Evolutionary conservation across 163 green algal genomes (phyloP).

Genomic region (Chlamydomonas reinhardtii): DNA sequence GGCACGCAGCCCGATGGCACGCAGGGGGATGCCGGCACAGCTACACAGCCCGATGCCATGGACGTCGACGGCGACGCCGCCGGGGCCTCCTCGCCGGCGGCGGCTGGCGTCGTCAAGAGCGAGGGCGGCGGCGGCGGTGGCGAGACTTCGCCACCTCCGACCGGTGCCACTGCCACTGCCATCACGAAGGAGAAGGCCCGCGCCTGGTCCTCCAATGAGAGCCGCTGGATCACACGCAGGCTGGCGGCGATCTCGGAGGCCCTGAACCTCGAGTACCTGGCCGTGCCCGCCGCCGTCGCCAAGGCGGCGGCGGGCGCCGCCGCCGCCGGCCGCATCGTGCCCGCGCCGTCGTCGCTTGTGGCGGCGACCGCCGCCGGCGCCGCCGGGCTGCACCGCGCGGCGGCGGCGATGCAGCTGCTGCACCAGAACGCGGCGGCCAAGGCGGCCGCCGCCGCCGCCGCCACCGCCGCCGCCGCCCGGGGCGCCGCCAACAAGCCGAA

Average conservation of each 20-base stretch:
- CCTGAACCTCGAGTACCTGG: slow-evolving; percentile 34
- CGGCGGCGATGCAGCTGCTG: background rate
- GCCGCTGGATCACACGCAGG: slow-evolving; percentile 27
- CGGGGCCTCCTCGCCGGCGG: background rate
- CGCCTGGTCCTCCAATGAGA: background rate
- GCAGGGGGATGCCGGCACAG: too few species aligned
- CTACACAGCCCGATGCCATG: too few species aligned
- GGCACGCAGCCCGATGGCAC: background rate
- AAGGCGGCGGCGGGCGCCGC: background rate
- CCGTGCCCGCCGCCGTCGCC: background rate
- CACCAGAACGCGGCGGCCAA: background rate
- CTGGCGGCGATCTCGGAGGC: slow-evolving; percentile 13
- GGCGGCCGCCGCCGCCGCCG: background rate
- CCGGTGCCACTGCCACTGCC: too few species aligned
- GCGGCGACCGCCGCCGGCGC: background rate
- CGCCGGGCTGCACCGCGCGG: background rate
- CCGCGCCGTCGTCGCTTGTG: background rate
- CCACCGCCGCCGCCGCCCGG: background rate
- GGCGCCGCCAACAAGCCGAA: background rate
- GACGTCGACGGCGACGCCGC: background rate
- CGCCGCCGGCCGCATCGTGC: background rate
- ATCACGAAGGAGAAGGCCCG: background rate
- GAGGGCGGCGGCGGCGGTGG: background rate
- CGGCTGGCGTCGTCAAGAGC: background rate
- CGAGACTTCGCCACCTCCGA: too few species aligned